Percentiles rank a stretch among this genome's conserved stretches.
Conservation (phyloP, 176 grass and related monocot genomes). For the Triticum monococcum region DNA sequence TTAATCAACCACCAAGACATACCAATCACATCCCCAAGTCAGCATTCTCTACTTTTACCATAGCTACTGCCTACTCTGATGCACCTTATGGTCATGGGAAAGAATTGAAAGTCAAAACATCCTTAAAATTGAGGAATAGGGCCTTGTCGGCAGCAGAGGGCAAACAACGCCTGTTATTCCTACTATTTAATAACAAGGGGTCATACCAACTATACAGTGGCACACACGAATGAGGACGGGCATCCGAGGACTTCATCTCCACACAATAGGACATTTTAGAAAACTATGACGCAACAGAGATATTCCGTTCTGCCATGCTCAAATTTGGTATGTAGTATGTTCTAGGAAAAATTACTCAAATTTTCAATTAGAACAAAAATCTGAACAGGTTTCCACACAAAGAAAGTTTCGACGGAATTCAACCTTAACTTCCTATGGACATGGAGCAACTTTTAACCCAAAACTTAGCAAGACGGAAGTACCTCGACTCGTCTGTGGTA, state of each 20-base stretch:
- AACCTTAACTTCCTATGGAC: neutral
- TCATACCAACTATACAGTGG: neutral
- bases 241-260: neutral
- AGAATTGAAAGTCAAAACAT: neutral
- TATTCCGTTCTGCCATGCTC: neutral
- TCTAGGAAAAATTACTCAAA: neutral
- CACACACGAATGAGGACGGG: neutral
- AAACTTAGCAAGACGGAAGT: neutral
- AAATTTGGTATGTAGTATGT: neutral
- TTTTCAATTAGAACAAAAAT: neutral
- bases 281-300: neutral
- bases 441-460: neutral
- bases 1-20: neutral
- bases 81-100: neutral
- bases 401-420: neutral
- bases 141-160: neutral
- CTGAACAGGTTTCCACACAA: neutral
- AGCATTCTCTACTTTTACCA: neutral
- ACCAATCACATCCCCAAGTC: neutral
- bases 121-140: neutral
- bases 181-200: neutral
- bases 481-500: slow-evolving; percentile 85
- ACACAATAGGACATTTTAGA: neutral
- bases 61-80: neutral
- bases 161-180: neutral